Conservation (phyloP, 306 rosid genomes). For the Quercus gilva region DNA sequence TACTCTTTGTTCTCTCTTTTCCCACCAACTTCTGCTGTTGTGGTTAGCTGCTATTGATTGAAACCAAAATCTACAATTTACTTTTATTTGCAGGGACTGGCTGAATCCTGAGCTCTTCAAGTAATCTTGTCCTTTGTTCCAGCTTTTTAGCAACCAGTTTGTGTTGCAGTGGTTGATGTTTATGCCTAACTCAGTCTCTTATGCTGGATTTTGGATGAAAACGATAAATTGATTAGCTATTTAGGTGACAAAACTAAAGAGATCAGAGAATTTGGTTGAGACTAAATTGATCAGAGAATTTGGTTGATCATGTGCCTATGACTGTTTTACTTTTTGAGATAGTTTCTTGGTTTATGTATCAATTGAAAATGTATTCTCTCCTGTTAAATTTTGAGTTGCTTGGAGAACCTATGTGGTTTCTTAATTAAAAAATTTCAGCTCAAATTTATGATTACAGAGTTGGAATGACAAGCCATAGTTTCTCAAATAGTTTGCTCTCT, state of each 20-base stretch:
- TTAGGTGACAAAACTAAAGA: neutral
- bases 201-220: conserved; percentile 24
- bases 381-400: neutral
- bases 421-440: neutral
- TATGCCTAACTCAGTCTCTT: conserved; percentile 17
- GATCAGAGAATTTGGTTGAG: neutral
- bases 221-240: neutral
- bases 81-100: conserved; percentile 71
- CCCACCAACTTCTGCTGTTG: neutral
- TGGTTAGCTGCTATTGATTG: neutral
- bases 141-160: conserved; percentile 16
- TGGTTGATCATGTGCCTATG: neutral
- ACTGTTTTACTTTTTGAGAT: neutral
- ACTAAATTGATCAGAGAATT: neutral
- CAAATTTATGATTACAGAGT: neutral
- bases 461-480: neutral
- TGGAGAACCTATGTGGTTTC: neutral
- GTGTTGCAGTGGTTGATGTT: conserved; percentile 20
- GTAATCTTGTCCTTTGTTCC: conserved; percentile 29
- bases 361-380: neutral
- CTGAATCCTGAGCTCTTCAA: conserved; percentile 87
- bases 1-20: neutral
- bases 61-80: neutral
- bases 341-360: neutral
- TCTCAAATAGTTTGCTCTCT: no score